phyloP scores from a whole-genome alignment of 192 early-diverging fungal genomes.

The Physocladia obscura region DNA sequence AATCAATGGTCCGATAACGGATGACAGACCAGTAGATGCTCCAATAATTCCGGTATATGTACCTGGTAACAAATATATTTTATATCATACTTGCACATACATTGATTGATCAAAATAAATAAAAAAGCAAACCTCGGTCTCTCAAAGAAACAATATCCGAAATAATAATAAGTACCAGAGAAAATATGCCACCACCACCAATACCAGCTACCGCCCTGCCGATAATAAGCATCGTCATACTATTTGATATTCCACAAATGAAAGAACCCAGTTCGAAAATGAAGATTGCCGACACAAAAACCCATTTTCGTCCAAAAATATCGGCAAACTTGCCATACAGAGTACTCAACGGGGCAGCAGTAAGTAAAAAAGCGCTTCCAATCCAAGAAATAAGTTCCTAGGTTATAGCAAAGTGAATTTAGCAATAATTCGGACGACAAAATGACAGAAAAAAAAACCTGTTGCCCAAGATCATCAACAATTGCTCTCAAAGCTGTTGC shows the following conservation, averaged over 20 bases:
- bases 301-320: slow-evolving; percentile 82
- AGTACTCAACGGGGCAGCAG: slow-evolving; percentile 22
- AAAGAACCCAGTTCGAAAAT: slow-evolving; percentile 76
- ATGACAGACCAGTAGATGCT: slow-evolving; percentile 57
- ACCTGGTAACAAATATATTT: too few relatives aligned
- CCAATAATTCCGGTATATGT: slow-evolving; percentile 84
- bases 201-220: slow-evolving; percentile 84
- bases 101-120: too few relatives aligned
- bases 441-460: slow-evolving; percentile 65
- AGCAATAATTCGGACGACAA: too few relatives aligned
- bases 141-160: slow-evolving; percentile 23
- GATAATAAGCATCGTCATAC: slow-evolving; percentile 55
- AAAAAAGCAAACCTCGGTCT: too few relatives aligned
- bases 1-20: slow-evolving; percentile 77
- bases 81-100: too few relatives aligned
- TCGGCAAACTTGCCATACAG: too few relatives aligned
- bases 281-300: slow-evolving; percentile 62
- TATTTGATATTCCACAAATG: slow-evolving; percentile 50
- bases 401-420: too few relatives aligned
- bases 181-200: too few relatives aligned
- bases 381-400: slow-evolving; percentile 80
- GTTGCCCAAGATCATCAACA: slow-evolving; percentile 41
- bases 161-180: slow-evolving; percentile 66
- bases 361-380: slow-evolving; percentile 66
- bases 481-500: slow-evolving; percentile 71